phyloP scores from a whole-genome alignment of 2,329 filamentous ascomycete genomes.

The Pseudogymnoascus sp. region DNA sequence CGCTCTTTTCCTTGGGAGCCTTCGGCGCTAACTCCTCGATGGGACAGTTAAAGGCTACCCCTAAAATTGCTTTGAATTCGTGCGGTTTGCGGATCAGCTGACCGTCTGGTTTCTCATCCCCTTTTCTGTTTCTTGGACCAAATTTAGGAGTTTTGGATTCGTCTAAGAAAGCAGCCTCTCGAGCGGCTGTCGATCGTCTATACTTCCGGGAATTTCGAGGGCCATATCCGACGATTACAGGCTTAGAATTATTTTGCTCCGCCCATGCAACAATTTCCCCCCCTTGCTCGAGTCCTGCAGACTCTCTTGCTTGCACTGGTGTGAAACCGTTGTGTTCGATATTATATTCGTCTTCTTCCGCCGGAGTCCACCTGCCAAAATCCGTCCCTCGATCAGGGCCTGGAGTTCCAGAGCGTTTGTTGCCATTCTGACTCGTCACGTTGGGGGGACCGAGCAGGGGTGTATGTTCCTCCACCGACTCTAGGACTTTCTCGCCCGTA shows the following conservation, averaged over 20 bases:
- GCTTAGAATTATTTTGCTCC: not conserved
- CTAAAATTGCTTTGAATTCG: constrained; percentile 4
- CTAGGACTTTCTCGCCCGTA: too few relatives aligned
- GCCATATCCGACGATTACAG: constrained; percentile 7
- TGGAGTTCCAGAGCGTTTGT: too few relatives aligned
- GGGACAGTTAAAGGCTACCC: constrained; percentile 1
- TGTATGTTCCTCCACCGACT: too few relatives aligned
- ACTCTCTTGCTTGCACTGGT: not conserved
- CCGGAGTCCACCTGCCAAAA: not conserved
- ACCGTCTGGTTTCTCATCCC: not conserved
- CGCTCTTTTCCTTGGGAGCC: too few relatives aligned
- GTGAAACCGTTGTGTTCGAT: not conserved
- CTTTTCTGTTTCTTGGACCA: not conserved
- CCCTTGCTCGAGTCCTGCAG: not conserved
- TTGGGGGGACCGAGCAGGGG: too few relatives aligned
- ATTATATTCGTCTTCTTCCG: not conserved
- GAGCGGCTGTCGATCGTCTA: not conserved
- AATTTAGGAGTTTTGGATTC: not conserved
- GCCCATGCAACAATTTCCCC: constrained; percentile 9
- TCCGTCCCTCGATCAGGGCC: too few relatives aligned
- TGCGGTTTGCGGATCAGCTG: not conserved
- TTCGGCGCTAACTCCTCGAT: constrained; percentile 1
- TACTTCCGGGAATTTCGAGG: constrained; percentile 10
- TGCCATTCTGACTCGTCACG: too few relatives aligned
- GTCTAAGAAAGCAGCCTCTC: not conserved